Percentiles rank a stretch among this genome's conserved stretches.
Conservation (phyloP, 108 stramenopile genomes). For the Nitzschia inconspicua region DNA sequence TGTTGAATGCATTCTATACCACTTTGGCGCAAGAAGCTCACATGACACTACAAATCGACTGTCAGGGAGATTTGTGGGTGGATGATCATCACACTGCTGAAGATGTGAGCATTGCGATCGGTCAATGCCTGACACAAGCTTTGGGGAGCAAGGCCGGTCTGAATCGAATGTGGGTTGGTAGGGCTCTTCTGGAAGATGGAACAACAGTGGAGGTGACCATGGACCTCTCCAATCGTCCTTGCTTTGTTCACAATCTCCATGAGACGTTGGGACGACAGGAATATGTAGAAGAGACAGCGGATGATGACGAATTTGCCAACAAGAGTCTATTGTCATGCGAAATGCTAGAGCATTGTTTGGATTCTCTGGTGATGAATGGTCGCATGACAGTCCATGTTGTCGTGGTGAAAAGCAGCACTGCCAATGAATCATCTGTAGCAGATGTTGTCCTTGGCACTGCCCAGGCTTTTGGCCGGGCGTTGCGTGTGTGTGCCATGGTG, state of each 20-base stretch:
- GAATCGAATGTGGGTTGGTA: constrained; percentile 92
- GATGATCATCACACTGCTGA: constrained; percentile 98
- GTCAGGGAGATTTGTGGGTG: constrained; percentile 89
- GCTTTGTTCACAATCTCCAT: constrained; percentile 62
- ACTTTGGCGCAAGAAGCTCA: constrained; percentile 59
- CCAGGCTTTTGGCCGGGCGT: constrained; percentile 66
- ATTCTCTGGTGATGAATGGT: constrained; percentile 86
- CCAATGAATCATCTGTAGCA: constrained; percentile 10
- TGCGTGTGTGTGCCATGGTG: constrained; percentile 70
- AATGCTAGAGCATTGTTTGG: constrained; percentile 91
- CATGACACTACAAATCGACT: constrained; percentile 65
- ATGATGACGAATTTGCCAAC: constrained; percentile 29
- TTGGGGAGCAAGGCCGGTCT: constrained; percentile 84
- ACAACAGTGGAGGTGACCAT: constrained; percentile 67
- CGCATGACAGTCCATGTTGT: constrained; percentile 90
- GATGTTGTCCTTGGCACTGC: constrained; percentile 58
- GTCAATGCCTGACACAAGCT: constrained; percentile 81
- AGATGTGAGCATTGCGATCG: constrained; percentile 92
- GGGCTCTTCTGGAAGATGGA: constrained; percentile 42
- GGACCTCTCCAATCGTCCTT: constrained; percentile 86
- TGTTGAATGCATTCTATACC: constrained; percentile 79
- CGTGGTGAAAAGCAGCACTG: constrained; percentile 34
- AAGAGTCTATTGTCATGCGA: constrained; percentile 61
- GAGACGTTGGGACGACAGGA: constrained; percentile 27
- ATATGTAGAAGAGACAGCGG: constrained; percentile 23